Evolutionary conservation across 768 basidiomycete species (phyloP).

Genomic region (Russula abietina): DNA sequence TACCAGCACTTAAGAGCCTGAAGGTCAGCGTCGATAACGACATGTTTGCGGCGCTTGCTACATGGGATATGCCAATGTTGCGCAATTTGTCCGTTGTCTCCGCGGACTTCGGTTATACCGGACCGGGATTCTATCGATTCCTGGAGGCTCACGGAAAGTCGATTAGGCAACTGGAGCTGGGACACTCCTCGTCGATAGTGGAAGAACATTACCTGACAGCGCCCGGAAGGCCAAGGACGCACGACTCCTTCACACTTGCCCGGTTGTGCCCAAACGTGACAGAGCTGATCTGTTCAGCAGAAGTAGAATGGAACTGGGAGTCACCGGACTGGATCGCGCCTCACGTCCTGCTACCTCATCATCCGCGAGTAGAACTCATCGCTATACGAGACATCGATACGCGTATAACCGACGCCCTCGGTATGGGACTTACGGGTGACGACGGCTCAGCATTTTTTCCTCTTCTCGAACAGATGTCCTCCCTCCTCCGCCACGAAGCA

Average conservation of each 20-base stretch:
- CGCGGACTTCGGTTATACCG: slow-evolving; percentile 67
- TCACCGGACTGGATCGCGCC: slow-evolving; percentile 77
- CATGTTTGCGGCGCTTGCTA: slow-evolving; percentile 59
- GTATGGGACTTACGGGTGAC: slow-evolving; percentile 26
- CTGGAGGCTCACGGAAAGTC: slow-evolving; percentile 60
- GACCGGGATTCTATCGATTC: slow-evolving; percentile 56
- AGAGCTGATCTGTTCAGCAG: slow-evolving; percentile 68
- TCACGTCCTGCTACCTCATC: slow-evolving; percentile 61
- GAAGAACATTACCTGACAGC: slow-evolving; percentile 61
- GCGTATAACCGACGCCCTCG: slow-evolving; percentile 43
- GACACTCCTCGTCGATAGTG: slow-evolving; percentile 61
- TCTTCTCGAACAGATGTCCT: slow-evolving; percentile 58
- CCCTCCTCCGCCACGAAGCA: slow-evolving; percentile 49
- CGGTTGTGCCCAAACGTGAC: slow-evolving; percentile 63
- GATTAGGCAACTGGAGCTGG: slow-evolving; percentile 62
- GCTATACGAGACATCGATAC: slow-evolving; percentile 68
- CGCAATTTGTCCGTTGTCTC: slow-evolving; percentile 61
- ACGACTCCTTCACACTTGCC: slow-evolving; percentile 41
- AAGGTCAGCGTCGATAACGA: slow-evolving; percentile 68
- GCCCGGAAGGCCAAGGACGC: slow-evolving; percentile 30
- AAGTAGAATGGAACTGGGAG: slow-evolving; percentile 79
- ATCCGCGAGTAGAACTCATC: slow-evolving; percentile 56
- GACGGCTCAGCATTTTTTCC: slow-evolving; percentile 53
- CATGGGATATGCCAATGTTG: slow-evolving; percentile 61
- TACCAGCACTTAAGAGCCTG: slow-evolving; percentile 63